phyloP scores from a whole-genome alignment of 371 early-diverging fungal genomes.

The Phascolomyces articulosus region DNA sequence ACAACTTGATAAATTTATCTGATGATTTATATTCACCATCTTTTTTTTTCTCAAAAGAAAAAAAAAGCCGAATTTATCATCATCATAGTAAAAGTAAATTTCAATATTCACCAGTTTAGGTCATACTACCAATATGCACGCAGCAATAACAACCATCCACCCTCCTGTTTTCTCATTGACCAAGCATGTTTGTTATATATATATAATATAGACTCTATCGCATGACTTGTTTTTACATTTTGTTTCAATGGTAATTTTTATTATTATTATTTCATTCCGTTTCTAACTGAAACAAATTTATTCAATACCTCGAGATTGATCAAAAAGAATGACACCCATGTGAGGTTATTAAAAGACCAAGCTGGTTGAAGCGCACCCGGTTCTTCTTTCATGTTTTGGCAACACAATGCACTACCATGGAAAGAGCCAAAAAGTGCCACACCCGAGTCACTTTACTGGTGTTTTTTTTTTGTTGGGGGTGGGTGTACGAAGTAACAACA shows the following conservation, averaged over 20 bases:
- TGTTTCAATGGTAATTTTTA: slow-evolving; percentile 2
- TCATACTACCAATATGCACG: too few species aligned
- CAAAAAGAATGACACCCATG: not conserved
- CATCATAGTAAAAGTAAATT: too few species aligned
- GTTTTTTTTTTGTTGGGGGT: not conserved
- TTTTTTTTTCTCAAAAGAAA: too few species aligned
- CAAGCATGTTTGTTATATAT: not conserved
- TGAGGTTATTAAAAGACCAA: not conserved
- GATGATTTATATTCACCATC: too few species aligned
- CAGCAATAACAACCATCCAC: too few species aligned
- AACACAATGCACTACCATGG: slow-evolving; percentile 4
- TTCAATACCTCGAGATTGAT: too few species aligned
- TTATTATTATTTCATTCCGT: not conserved
- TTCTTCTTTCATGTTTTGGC: not conserved
- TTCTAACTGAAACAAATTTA: not conserved
- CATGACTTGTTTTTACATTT: not conserved
- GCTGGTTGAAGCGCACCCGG: too few species aligned
- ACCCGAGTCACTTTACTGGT: not conserved
- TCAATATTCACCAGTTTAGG: too few species aligned
- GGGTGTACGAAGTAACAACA: not conserved
- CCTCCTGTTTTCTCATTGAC: not conserved
- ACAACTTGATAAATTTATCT: too few species aligned
- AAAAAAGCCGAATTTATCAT: too few species aligned
- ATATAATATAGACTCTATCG: not conserved
- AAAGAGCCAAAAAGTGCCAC: not conserved